These are phyloP conservation scores for Chlamydomonas reinhardtii DNA, from an alignment of 163 green algal genomes.

Conservation along the genomic window DNA sequence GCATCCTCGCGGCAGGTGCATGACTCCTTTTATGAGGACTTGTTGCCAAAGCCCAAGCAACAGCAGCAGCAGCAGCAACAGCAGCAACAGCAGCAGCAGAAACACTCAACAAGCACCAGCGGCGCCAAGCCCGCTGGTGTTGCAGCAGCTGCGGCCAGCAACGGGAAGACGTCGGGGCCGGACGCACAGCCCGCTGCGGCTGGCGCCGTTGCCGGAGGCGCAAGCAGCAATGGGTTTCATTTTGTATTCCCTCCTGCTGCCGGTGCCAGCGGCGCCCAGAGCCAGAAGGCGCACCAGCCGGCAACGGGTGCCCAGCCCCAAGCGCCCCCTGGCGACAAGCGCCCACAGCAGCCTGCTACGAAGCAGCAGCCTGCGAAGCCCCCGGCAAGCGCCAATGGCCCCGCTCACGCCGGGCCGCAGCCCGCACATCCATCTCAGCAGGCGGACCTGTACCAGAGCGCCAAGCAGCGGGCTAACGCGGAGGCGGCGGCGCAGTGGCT, in stretches of 20 bases:
- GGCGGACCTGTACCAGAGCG: neutral
- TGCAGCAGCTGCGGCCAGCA: neutral
- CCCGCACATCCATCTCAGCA: neutral
- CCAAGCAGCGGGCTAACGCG: constrained; percentile 7
- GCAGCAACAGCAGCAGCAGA: neutral
- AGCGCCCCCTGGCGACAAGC: too few relatives aligned
- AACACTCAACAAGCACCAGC: neutral
- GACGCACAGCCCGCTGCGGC: too few relatives aligned
- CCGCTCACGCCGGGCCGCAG: neutral
- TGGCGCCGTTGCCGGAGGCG: too few relatives aligned
- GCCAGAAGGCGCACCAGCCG: too few relatives aligned
- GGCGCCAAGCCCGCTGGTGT: neutral
- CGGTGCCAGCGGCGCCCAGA: too few relatives aligned
- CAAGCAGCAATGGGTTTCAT: too few relatives aligned
- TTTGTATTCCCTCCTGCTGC: too few relatives aligned
- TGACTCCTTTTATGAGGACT: constrained; percentile 25
- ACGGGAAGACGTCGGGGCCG: too few relatives aligned
- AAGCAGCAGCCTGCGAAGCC: neutral
- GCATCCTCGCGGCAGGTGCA: neutral
- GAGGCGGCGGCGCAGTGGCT: constrained; percentile 39
- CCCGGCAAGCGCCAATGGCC: neutral
- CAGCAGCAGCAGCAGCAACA: neutral
- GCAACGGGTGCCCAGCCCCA: too few relatives aligned
- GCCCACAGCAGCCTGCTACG: too few relatives aligned
- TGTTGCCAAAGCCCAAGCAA: neutral